Evolutionary conservation across 129 eudicot genomes (phyloP).

Genomic region (Scalesia atractyloides): DNA sequence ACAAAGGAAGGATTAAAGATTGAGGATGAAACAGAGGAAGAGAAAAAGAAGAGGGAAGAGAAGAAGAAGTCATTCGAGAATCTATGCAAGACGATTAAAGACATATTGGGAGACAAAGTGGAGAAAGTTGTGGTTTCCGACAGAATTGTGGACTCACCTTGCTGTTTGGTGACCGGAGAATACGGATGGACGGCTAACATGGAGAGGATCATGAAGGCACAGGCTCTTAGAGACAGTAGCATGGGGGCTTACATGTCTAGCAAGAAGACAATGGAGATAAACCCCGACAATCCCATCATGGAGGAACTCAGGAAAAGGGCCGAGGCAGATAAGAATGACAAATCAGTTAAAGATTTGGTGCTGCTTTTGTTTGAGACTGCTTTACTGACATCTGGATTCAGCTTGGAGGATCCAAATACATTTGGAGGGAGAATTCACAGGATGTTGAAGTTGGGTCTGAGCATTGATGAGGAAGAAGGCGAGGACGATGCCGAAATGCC

Average conservation of each 20-base stretch:
- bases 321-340: slow-evolving; percentile 80
- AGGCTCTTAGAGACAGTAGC: slow-evolving; percentile 80
- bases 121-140: slow-evolving; percentile 86
- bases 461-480: slow-evolving; percentile 77
- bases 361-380: slow-evolving; percentile 80
- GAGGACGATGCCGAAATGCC: slow-evolving; percentile 83
- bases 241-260: slow-evolving; percentile 91
- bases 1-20: slow-evolving; percentile 87
- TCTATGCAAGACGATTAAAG: slow-evolving; percentile 80
- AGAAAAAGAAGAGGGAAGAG: slow-evolving; percentile 72
- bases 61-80: slow-evolving; percentile 85
- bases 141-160: slow-evolving; percentile 87
- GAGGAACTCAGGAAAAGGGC: slow-evolving; percentile 91
- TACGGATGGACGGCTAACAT: slow-evolving; percentile 93
- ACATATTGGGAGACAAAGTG: slow-evolving; percentile 71
- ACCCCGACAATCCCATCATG: slow-evolving; percentile 89
- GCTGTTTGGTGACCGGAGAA: slow-evolving; percentile 88
- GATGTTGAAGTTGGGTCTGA: slow-evolving; percentile 84
- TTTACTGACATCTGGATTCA: slow-evolving; percentile 80
- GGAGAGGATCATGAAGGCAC: slow-evolving; percentile 97
- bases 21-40: slow-evolving; percentile 84
- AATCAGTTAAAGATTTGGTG: slow-evolving; percentile 77
- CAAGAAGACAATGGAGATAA: slow-evolving; percentile 96
- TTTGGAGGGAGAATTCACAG: slow-evolving; percentile 82
- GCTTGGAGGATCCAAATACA: slow-evolving; percentile 79